Evolutionary conservation across 768 basidiomycete genomes (phyloP).

Genomic region (Boletus tylopilopsis): DNA sequence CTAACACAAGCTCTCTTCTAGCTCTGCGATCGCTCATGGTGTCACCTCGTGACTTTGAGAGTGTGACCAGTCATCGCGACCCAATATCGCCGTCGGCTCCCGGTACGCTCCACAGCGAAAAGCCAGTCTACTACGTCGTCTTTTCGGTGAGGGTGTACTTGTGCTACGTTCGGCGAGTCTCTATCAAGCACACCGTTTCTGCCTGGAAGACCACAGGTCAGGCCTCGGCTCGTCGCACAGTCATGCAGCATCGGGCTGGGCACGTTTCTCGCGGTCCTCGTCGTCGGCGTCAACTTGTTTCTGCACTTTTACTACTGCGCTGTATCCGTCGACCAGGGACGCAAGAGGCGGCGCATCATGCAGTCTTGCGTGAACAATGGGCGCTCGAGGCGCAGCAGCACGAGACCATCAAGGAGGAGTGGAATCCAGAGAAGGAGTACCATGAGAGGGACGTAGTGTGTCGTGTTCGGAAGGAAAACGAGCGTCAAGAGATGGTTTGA

Average conservation of each 20-base stretch:
- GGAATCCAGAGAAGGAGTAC: background rate
- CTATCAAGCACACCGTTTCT: constrained; percentile 1
- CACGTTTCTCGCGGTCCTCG: background rate
- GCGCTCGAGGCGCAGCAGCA: too few species aligned
- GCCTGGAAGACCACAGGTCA: background rate
- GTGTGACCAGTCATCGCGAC: too few species aligned
- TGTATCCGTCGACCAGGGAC: constrained; percentile 9
- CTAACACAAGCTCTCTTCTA: too few species aligned
- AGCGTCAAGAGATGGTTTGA: background rate
- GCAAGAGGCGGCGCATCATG: too few species aligned
- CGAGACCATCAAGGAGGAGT: too few species aligned
- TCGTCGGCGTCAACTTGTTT: background rate
- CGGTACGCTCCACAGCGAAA: constrained; percentile 1
- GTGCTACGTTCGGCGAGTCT: background rate
- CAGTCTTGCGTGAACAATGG: too few species aligned
- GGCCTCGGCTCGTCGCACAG: background rate
- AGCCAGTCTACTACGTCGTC: background rate
- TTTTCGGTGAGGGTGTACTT: constrained; percentile 3
- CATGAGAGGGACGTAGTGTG: background rate
- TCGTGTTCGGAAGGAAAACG: constrained; percentile 3
- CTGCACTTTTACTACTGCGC: constrained; percentile 5
- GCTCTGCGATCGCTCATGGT: too few species aligned
- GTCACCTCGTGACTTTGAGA: too few species aligned
- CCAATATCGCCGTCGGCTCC: background rate
- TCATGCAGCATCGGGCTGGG: too few species aligned